Percentiles rank a stretch among this genome's conserved stretches.
These are phyloP conservation scores for Collybia nuda DNA, from an alignment of 768 basidiomycete species.

Conservation along the genomic window DNA sequence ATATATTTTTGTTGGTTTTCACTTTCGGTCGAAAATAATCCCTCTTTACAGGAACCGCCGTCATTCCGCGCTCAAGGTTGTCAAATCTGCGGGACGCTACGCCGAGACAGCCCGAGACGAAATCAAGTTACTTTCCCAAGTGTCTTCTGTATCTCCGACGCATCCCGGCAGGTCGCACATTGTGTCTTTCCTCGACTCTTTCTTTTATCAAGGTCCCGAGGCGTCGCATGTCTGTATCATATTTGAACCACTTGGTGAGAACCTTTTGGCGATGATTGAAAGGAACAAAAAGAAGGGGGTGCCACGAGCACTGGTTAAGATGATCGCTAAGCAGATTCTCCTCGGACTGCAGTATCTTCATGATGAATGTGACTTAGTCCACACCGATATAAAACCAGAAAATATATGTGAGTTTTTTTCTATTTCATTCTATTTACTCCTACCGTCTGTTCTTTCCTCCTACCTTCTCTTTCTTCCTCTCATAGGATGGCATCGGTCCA, in stretches of 20 bases:
- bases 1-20: conserved; percentile 7
- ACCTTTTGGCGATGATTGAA: conserved; percentile 70
- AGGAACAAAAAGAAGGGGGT: conserved; percentile 84
- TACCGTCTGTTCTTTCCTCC: conserved; percentile 6
- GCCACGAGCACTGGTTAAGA: conserved; percentile 77
- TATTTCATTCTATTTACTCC: conserved; percentile 8
- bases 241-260: conserved; percentile 84
- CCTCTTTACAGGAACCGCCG: conserved; percentile 54
- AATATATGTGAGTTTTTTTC: conserved; percentile 74
- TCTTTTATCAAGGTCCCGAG: conserved; percentile 73
- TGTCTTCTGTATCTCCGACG: conserved; percentile 64
- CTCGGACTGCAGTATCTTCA: conserved; percentile 91
- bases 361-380: conserved; percentile 88
- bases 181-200: conserved; percentile 90
- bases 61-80: conserved; percentile 92
- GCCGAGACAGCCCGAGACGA: conserved; percentile 97
- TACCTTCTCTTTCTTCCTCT: conserved; percentile 14
- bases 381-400: conserved; percentile 94
- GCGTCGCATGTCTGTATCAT: conserved; percentile 86
- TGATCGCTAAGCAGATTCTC: conserved; percentile 83
- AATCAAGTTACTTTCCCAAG: conserved; percentile 85
- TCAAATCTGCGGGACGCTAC: conserved; percentile 93
- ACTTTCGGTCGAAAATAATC: conserved; percentile 8
- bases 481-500: conserved; percentile 4
- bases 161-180: conserved; percentile 82